Percentiles rank a stretch among this genome's conserved stretches.
Evolutionary conservation across 192 early-diverging fungal genomes (phyloP).

Genomic region (Entomortierella chlamydospora): DNA sequence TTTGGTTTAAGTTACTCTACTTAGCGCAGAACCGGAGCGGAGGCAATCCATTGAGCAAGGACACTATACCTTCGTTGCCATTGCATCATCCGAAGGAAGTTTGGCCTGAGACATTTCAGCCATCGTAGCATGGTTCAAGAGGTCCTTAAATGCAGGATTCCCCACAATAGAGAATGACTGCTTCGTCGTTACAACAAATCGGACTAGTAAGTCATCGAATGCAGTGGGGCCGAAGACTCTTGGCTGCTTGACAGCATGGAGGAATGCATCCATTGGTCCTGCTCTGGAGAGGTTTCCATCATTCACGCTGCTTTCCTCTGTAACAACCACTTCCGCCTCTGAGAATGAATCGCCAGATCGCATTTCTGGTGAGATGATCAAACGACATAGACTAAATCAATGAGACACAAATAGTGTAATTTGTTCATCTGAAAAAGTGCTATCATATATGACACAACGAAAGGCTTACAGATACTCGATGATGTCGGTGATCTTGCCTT

Average conservation of each 20-base stretch:
- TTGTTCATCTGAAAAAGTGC: no score
- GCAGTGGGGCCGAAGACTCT: conserved; percentile 11
- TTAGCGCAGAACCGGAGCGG: no score
- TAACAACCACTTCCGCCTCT: no score
- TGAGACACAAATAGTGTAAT: no score
- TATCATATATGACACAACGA: no score
- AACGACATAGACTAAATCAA: no score
- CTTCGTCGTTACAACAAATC: conserved; percentile 18
- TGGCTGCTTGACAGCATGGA: conserved; percentile 1
- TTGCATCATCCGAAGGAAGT: neutral
- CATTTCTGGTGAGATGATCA: no score
- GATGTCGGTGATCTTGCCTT: no score
- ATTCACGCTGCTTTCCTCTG: conserved; percentile 5
- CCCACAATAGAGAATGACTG: conserved; percentile 15
- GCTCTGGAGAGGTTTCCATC: conserved; percentile 21
- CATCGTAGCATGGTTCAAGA: conserved; percentile 23
- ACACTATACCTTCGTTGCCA: neutral
- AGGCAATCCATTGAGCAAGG: no score
- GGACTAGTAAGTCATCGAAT: conserved; percentile 21
- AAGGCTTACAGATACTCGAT: no score
- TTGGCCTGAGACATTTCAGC: neutral
- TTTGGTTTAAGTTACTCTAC: no score
- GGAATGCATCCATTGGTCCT: conserved; percentile 9
- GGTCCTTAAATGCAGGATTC: conserved; percentile 18
- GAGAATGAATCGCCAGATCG: no score